Evolutionary conservation across 1,139 yeast genomes (phyloP).

Genomic region (Yamadazyma sp.): DNA sequence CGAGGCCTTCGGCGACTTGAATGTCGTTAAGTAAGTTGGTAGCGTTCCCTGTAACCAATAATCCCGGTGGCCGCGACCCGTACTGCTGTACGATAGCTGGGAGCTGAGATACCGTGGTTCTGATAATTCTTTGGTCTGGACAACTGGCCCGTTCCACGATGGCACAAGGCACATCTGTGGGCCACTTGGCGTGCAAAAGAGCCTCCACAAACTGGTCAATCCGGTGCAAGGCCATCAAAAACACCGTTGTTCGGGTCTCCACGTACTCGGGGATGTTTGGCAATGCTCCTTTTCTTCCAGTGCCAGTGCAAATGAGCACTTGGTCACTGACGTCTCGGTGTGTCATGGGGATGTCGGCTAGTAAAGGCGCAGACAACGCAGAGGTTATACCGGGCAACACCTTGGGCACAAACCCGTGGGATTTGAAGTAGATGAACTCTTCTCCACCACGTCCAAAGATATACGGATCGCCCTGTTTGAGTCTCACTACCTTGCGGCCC

Average conservation of each 20-base stretch:
- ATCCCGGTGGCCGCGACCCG: slow-evolving; percentile 94
- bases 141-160: slow-evolving; percentile 91
- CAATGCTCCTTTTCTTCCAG: slow-evolving; percentile 83
- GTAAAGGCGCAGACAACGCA: slow-evolving; percentile 87
- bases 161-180: slow-evolving; percentile 70
- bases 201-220: slow-evolving; percentile 65
- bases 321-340: slow-evolving; percentile 93
- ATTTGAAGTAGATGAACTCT: slow-evolving; percentile 68
- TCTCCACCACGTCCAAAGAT: slow-evolving; percentile 98
- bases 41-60: slow-evolving; percentile 78
- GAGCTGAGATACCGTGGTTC: slow-evolving; percentile 67
- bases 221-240: slow-evolving; percentile 88
- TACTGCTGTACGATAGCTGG: slow-evolving; percentile 73
- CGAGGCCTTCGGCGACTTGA: slow-evolving; percentile 7
- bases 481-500: slow-evolving; percentile 80
- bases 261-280: slow-evolving; percentile 80
- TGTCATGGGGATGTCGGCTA: slow-evolving; percentile 84
- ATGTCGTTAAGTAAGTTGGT: slow-evolving; percentile 6
- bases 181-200: slow-evolving; percentile 64
- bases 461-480: slow-evolving; percentile 97
- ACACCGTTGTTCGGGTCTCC: slow-evolving; percentile 74
- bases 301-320: slow-evolving; percentile 90
- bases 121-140: slow-evolving; percentile 84
- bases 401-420: slow-evolving; percentile 66
- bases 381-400: slow-evolving; percentile 91